Evolutionary conservation across 1,284 basidiomycete species (phyloP), one percentile per base, ranked within the genome.

Genomic region (Schizopora paradoxa): DNA sequence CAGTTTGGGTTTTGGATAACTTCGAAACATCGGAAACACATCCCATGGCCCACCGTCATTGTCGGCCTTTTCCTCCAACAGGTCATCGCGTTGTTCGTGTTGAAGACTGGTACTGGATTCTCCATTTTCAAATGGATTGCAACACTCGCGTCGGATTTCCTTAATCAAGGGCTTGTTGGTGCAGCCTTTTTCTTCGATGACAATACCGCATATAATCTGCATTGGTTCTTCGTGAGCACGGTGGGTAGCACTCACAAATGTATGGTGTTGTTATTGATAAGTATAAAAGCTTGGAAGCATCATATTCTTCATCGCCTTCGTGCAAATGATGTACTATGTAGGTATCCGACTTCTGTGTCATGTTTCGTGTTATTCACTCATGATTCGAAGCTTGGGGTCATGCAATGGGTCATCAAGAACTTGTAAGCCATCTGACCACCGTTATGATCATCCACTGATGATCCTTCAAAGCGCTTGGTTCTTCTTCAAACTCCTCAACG

Each of bases 401-500:
- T 92, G 87, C 87, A 91, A 68, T 92, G 89, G 87, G 66, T 92
- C 56, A 79, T 92, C 63, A 78, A 77, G 57, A 72, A 86, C 60
- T 89, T 88, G 82, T 85, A 52, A 54, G 79, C 67, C 8, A 3
- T 36, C 19, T 45, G 39, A 31, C 36, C 27, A 38, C 26, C 18
- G 4, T 21, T 41, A 51, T 18, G 40, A 27, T 41, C 56, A 38
- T 26, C 50, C 16, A 25, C 16, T 42, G 34, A 19, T 26, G 28
- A 43, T 39, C 43, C 43, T 16, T 18, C 33, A 23, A 51, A 86
- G 83, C 58, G 91, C 90, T 4, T 92, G 88, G 89, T 77, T 94
- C 69, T 94, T 95, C 76, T 90, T 88, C 73, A 91, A 91, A 65
- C 66, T 86, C 43, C 77, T 93, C 79, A 80, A 86, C 53, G 76